Percentiles rank a stretch among this genome's conserved stretches.
Conservation (phyloP, 2,329 filamentous ascomycete species). For the Colletotrichum paranaense region DNA sequence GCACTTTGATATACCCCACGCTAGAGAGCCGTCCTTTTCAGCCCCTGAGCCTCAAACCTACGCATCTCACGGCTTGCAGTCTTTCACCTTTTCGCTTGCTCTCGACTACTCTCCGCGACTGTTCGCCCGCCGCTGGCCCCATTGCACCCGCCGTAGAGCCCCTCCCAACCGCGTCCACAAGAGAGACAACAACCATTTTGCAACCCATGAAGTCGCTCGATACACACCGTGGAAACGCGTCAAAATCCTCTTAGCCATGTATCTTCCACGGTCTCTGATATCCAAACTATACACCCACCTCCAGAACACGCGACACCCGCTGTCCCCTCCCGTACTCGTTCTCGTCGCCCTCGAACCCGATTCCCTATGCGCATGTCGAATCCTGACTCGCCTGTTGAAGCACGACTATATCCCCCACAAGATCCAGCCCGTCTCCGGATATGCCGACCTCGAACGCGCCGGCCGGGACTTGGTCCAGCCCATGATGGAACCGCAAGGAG, state of each 20-base stretch:
- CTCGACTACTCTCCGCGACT: neutral
- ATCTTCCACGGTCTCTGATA: conserved; percentile 90
- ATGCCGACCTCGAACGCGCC: conserved; percentile 85
- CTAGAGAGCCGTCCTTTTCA: neutral
- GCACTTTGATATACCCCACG: neutral
- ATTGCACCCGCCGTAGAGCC: neutral
- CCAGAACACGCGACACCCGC: conserved; percentile 85
- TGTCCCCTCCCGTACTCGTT: conserved; percentile 89
- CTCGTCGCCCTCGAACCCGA: conserved; percentile 95
- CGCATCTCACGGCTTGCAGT: neutral
- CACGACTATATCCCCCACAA: conserved; percentile 98
- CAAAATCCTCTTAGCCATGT: conserved; percentile 70
- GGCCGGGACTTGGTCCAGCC: conserved; percentile 83
- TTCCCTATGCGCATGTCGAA: conserved; percentile 93
- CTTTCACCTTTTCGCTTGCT: neutral
- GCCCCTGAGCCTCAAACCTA: neutral
- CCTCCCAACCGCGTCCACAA: neutral
- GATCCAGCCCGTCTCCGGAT: conserved; percentile 93
- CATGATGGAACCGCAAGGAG: conserved; percentile 87
- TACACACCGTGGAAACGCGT: conserved; percentile 44
- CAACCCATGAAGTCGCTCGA: conserved; percentile 47
- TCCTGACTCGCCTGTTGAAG: conserved; percentile 92
- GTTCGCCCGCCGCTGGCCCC: neutral
- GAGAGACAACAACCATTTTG: neutral
- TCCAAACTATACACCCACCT: conserved; percentile 93